Percentiles rank a stretch among this genome's conserved stretches.
phyloP scores from a whole-genome alignment of 805 yeast genomes.

The Ogataea allantospora region DNA sequence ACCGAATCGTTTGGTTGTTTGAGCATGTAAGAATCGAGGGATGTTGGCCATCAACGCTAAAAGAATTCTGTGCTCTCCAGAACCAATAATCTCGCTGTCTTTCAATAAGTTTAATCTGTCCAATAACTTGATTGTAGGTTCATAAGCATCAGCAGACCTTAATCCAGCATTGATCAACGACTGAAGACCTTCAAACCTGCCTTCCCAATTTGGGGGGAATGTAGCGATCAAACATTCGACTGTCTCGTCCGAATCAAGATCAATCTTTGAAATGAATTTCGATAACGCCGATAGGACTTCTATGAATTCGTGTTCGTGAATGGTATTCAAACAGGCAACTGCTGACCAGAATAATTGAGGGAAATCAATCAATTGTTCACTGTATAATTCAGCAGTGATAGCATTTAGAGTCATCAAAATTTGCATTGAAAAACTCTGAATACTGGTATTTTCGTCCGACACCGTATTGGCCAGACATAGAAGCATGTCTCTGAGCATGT shows the following conservation, averaged over 20 bases:
- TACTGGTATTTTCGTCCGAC: conserved; percentile 83
- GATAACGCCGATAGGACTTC: conserved; percentile 81
- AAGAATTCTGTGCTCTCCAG: conserved; percentile 64
- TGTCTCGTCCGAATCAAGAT: conserved; percentile 79
- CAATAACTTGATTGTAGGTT: conserved; percentile 68
- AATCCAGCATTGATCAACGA: conserved; percentile 77
- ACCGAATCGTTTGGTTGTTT: conserved; percentile 53
- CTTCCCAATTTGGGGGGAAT: conserved; percentile 96
- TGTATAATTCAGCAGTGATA: conserved; percentile 78
- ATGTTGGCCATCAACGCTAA: conserved; percentile 73
- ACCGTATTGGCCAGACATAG: conserved; percentile 91
- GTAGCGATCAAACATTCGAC: conserved; percentile 79
- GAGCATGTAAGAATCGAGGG: conserved; percentile 82
- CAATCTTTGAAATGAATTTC: conserved; percentile 83
- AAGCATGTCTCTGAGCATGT: conserved; percentile 90
- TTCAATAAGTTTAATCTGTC: conserved; percentile 66
- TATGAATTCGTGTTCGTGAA: conserved; percentile 89
- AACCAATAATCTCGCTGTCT: conserved; percentile 76
- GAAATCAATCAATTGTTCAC: conserved; percentile 75
- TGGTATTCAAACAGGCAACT: conserved; percentile 84
- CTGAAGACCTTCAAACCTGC: conserved; percentile 86
- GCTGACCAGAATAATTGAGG: conserved; percentile 96
- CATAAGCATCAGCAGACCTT: conserved; percentile 77
- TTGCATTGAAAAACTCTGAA: conserved; percentile 96
- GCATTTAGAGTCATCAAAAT: conserved; percentile 95